A percentile compares a stretch with the other conserved stretches of the same genome.
Evolutionary conservation across 176 grass and related monocot species (phyloP).

Genomic region (Carex pumila): DNA sequence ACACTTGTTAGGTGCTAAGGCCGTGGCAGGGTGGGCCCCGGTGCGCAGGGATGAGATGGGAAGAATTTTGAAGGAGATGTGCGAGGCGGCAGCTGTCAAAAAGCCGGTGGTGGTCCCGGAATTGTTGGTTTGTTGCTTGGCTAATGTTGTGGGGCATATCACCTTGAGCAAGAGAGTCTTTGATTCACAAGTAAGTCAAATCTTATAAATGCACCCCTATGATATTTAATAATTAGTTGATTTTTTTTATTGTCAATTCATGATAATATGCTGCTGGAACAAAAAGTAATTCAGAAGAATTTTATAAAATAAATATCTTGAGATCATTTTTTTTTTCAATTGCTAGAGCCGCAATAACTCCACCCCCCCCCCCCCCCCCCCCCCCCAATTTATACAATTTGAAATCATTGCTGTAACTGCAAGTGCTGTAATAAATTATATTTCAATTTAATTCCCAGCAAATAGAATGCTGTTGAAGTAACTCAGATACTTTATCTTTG

Average conservation of each 20-base stretch:
- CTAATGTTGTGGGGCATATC: slow-evolving; percentile 74
- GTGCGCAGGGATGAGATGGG: slow-evolving; percentile 60
- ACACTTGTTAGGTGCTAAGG: slow-evolving; percentile 64
- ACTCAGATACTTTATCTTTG: no score
- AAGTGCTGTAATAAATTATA: background rate
- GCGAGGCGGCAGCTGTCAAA: background rate
- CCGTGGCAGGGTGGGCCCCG: slow-evolving; percentile 44
- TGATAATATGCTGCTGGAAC: background rate
- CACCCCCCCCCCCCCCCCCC: no score
- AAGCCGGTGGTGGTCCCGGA: slow-evolving; percentile 55
- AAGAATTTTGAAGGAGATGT: slow-evolving; percentile 18
- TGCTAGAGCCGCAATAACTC: no score
- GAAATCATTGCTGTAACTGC: background rate
- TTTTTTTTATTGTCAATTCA: background rate
- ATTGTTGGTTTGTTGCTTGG: slow-evolving; percentile 62
- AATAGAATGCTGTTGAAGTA: no score
- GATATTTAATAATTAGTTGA: background rate
- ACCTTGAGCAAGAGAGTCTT: slow-evolving; percentile 73
- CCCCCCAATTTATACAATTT: background rate
- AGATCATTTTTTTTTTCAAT: no score
- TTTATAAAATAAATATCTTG: no score
- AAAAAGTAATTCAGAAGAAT: no score
- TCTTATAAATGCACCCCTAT: background rate
- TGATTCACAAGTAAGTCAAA: slow-evolving; percentile 23
- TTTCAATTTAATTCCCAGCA: background rate